Evolutionary conservation across 768 basidiomycete genomes (phyloP), one percentile per base, ranked within the genome.

Genomic region (Cyathus striatus): DNA sequence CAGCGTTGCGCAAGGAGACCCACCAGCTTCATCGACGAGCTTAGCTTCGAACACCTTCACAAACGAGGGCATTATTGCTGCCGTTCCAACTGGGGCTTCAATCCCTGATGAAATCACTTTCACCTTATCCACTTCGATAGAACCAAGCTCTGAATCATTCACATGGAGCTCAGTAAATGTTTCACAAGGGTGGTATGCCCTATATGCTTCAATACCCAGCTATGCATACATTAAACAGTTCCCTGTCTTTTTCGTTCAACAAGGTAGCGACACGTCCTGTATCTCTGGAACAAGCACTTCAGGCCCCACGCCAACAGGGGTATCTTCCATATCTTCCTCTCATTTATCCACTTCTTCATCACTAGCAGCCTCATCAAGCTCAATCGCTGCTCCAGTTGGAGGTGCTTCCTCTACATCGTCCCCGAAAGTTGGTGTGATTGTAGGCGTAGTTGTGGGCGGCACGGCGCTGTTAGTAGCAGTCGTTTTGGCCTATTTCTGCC

Each of bases 371-470:
- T 38, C 52, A 10, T 41, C 53, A 36, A 45, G 55, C 40, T 40
- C 50, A 20, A 40, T 56, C 40, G 30, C 16, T 12, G 30, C 30
- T 16, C 30, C 30, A 32, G 30, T 32, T 16, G 56, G 51, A 20
- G 38, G 59, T 3, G 44, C 59, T 4, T 38, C 56, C 5, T 55
- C 62, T 14, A 48, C 63, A 9, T 40, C 38, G 13, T 46, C 52
- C 3, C 53, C 58, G 5, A 70, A 71, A 27, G 57, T 60, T 1
- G 73, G 68, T 0, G 64, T 66, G 6, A 73, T 84, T 21, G 71
- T 68, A 4, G 83, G 81, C 2, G 72, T 72, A 20, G 68, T 75
- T 16, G 48, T 82, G 3, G 81, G 76, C 4, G 75, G 66, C 2
- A 51, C 68, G 2, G 70, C 58, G 12, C 42, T 78, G 23, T 33